Evolutionary conservation across 495 filamentous ascomycete species (phyloP).

Genomic region (Penicillium canariense): DNA sequence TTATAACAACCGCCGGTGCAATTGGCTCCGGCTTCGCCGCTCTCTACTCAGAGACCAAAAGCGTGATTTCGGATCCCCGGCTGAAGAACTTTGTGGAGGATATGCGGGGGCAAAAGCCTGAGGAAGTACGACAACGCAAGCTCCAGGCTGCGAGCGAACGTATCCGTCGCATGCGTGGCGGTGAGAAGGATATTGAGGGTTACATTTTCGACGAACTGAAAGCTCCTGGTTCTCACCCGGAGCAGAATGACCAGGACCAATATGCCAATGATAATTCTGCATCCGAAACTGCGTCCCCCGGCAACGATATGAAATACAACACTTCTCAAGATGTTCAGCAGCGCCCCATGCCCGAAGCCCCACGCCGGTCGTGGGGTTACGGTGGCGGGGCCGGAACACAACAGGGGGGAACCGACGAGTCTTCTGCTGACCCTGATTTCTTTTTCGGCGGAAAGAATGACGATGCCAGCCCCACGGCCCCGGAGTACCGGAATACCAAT

Average conservation of each 20-base stretch:
- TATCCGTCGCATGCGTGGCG: slow-evolving; percentile 1
- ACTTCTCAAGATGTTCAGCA: not conserved
- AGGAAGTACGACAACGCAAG: slow-evolving; percentile 28
- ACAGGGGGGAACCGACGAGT: not conserved
- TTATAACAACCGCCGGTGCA: slow-evolving; percentile 11
- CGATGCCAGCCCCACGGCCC: slow-evolving; percentile 41
- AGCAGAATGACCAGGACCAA: slow-evolving; percentile 2
- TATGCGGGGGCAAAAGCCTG: slow-evolving; percentile 15
- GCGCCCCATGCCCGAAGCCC: not conserved
- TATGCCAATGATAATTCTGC: slow-evolving; percentile 5
- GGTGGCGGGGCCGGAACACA: not conserved
- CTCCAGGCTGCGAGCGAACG: slow-evolving; percentile 17
- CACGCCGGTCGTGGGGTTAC: not conserved
- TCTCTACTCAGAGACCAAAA: slow-evolving; percentile 12
- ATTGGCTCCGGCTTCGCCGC: slow-evolving; percentile 11
- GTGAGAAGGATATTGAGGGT: slow-evolving; percentile 6
- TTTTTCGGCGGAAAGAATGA: slow-evolving; percentile 31
- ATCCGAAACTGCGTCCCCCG: not conserved
- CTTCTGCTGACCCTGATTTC: slow-evolving; percentile 22
- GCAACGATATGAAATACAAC: slow-evolving; percentile 1
- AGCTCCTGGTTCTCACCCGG: not conserved
- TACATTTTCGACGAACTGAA: slow-evolving; percentile 6
- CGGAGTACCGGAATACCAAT: slow-evolving; percentile 30
- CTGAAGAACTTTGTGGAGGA: slow-evolving; percentile 25
- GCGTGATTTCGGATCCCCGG: slow-evolving; percentile 26